Percentiles rank a stretch among this genome's conserved stretches.
phyloP scores from a whole-genome alignment of 441 rosid species.

The Flueggea neowawraea region DNA sequence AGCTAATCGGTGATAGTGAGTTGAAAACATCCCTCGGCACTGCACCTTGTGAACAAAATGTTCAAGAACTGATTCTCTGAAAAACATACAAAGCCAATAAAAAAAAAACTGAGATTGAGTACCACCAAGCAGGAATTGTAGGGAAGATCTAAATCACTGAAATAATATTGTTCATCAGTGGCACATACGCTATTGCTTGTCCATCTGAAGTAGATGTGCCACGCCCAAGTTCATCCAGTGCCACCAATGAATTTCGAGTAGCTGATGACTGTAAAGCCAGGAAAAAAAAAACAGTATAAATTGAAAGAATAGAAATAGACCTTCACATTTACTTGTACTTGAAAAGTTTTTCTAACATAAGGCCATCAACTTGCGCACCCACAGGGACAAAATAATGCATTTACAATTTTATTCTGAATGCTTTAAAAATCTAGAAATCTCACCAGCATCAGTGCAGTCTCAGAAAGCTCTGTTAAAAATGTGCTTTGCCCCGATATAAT shows the following conservation, averaged over 20 bases:
- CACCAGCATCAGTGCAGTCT: slow-evolving; percentile 96
- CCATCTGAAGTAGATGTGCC: slow-evolving; percentile 99
- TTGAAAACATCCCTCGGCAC: slow-evolving; percentile 95
- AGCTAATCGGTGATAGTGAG: slow-evolving; percentile 94
- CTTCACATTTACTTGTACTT: too few relatives aligned
- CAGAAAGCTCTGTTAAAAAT: slow-evolving; percentile 91
- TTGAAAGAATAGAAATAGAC: too few relatives aligned
- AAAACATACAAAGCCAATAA: slow-evolving; percentile 14
- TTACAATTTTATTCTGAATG: background rate
- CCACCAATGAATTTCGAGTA: slow-evolving; percentile 79
- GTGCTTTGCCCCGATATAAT: slow-evolving; percentile 98
- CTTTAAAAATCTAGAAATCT: slow-evolving; percentile 18
- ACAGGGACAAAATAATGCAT: background rate
- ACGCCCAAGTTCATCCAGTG: slow-evolving; percentile 95
- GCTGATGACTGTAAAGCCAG: slow-evolving; percentile 64
- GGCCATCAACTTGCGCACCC: too few relatives aligned
- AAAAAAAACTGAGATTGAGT: background rate
- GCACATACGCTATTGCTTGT: slow-evolving; percentile 94
- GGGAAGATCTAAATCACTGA: background rate
- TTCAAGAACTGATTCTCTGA: slow-evolving; percentile 94
- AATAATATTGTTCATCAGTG: background rate
- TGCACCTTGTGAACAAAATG: slow-evolving; percentile 79
- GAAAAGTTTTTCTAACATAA: background rate
- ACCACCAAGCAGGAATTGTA: slow-evolving; percentile 1
- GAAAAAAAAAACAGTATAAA: background rate